These are phyloP conservation scores for Phialophora expanda DNA, from an alignment of 2,329 filamentous ascomycete genomes.

Conservation along the genomic window DNA sequence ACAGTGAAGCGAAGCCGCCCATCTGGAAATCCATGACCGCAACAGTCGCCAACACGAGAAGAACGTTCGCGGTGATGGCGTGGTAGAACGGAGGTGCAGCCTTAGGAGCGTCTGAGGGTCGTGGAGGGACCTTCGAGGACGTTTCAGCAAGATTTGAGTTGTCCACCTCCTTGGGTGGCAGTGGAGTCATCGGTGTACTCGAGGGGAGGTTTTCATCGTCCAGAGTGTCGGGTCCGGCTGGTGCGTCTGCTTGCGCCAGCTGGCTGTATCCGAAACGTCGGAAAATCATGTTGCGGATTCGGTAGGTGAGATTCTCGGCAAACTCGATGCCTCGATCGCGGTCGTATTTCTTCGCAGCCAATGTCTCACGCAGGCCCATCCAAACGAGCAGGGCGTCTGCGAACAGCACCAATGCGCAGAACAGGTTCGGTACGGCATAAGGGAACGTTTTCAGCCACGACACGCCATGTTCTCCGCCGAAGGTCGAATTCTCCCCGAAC, in stretches of 20 bases:
- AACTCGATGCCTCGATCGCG: slow-evolving; percentile 32
- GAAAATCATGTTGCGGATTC: slow-evolving; percentile 29
- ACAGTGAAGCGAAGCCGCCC: slow-evolving; percentile 74
- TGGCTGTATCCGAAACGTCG: slow-evolving; percentile 33
- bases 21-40: slow-evolving; percentile 76
- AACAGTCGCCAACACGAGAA: slow-evolving; percentile 65
- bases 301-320: slow-evolving; percentile 33
- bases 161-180: slow-evolving; percentile 30
- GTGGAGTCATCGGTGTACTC: slow-evolving; percentile 26
- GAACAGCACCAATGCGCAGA: slow-evolving; percentile 65
- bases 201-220: slow-evolving; percentile 29
- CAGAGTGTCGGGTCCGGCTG: slow-evolving; percentile 22
- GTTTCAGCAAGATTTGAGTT: slow-evolving; percentile 46
- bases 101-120: slow-evolving; percentile 12
- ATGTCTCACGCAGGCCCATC: slow-evolving; percentile 66
- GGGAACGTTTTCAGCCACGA: slow-evolving; percentile 68
- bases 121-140: slow-evolving; percentile 7
- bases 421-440: slow-evolving; percentile 71
- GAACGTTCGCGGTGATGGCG: slow-evolving; percentile 62
- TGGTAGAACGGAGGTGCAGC: slow-evolving; percentile 50
- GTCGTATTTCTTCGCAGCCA: slow-evolving; percentile 41
- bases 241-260: slow-evolving; percentile 24
- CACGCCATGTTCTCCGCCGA: slow-evolving; percentile 62
- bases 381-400: slow-evolving; percentile 62
- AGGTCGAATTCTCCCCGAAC: slow-evolving; percentile 64